Evolutionary conservation across 75 land plant species (phyloP).

Genomic region (Larix kaempferi): DNA sequence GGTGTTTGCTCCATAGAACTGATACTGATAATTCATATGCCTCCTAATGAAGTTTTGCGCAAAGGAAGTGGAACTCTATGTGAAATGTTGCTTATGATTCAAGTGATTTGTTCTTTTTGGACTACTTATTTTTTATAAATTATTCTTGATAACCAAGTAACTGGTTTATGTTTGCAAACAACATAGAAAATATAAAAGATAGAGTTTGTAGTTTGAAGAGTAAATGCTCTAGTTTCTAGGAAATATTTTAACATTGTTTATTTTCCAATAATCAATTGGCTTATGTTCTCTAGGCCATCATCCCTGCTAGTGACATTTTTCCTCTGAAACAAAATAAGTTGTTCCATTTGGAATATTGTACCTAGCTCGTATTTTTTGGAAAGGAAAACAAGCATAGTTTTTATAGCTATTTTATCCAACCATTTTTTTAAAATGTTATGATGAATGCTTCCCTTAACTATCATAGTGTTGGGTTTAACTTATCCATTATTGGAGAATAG

Average conservation of each 20-base stretch:
- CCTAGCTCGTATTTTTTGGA: not conserved
- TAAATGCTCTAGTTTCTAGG: not conserved
- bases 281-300: not conserved
- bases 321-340: not conserved
- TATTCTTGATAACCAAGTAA: not conserved
- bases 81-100: conserved; percentile 99
- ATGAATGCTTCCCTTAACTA: not conserved
- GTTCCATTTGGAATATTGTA: not conserved
- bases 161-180: not conserved
- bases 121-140: not conserved
- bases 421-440: not conserved
- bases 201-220: not conserved
- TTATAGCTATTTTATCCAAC: not conserved
- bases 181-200: not conserved
- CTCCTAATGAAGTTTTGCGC: conserved; percentile 96
- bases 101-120: conserved; percentile 40
- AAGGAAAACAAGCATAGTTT: not conserved
- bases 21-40: conserved; percentile 99
- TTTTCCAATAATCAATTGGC: not conserved
- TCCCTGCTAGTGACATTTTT: not conserved
- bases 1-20: too few species aligned
- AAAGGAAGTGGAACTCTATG: conserved; percentile 99
- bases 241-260: not conserved
- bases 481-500: not conserved
- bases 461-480: not conserved